Percentiles rank a stretch among this genome's conserved stretches.
Conservation (phyloP, 176 grass and related monocot species). For the Saccharum officinarum region DNA sequence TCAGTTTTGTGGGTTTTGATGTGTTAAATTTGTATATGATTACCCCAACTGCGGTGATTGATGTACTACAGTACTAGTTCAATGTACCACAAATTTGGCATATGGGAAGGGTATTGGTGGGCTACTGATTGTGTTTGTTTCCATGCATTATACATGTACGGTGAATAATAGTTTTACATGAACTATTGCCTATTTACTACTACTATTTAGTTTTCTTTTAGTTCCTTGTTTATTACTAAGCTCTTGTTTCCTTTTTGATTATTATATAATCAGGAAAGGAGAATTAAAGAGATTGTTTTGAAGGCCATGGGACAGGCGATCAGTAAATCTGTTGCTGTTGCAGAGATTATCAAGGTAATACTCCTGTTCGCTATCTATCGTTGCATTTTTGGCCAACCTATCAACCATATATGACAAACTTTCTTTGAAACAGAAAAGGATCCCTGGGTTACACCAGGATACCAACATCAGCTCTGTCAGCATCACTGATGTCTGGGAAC, state of each 20-base stretch:
- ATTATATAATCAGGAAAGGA: conserved; percentile 54
- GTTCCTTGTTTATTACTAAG: neutral
- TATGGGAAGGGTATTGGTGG: neutral
- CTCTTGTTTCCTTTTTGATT: conserved; percentile 1
- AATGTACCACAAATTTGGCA: neutral
- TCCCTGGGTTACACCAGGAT: conserved; percentile 80
- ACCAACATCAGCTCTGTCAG: conserved; percentile 81
- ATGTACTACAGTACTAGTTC: neutral
- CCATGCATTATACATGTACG: neutral
- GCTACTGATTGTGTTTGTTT: neutral
- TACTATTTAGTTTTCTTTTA: neutral
- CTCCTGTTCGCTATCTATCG: neutral
- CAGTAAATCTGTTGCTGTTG: conserved; percentile 82
- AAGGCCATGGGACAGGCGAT: conserved; percentile 99
- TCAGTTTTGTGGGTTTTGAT: conserved; percentile 2
- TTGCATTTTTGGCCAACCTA: conserved; percentile 23
- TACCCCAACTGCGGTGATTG: neutral
- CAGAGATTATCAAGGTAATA: conserved; percentile 93
- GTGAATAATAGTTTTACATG: neutral
- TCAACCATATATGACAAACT: conserved; percentile 21
- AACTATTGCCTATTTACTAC: neutral
- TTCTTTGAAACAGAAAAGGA: conserved; percentile 70
- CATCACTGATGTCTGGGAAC: conserved; percentile 97
- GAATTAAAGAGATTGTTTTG: conserved; percentile 83
- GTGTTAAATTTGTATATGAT: neutral